Evolutionary conservation across 257 asterid species (phyloP).

Genomic region (Plantago ovata): DNA sequence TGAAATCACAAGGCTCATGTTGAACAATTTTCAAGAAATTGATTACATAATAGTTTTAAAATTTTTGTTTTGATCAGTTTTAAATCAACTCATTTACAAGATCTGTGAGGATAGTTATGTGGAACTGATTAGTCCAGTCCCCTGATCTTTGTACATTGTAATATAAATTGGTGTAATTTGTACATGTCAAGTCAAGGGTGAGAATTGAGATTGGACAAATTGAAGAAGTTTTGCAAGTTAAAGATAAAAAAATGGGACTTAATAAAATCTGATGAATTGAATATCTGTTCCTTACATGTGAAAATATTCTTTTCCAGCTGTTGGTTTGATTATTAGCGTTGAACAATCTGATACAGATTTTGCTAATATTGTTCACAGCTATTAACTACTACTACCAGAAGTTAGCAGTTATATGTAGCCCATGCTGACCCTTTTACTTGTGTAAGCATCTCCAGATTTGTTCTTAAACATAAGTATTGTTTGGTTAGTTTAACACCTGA

Average conservation of each 20-base stretch:
- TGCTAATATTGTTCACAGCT: not conserved
- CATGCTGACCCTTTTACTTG: too few relatives aligned
- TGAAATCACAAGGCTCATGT: conserved; percentile 29
- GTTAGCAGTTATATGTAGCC: too few relatives aligned
- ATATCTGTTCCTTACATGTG: conserved; percentile 41
- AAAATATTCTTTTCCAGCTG: conserved; percentile 45
- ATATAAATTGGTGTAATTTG: conserved; percentile 36
- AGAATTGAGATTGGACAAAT: not conserved
- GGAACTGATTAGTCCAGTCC: conserved; percentile 28
- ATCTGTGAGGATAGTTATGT: conserved; percentile 35
- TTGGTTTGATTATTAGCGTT: conserved; percentile 31
- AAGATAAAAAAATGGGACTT: not conserved
- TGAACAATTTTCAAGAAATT: not conserved
- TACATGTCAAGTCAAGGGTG: conserved; percentile 35
- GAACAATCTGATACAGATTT: conserved; percentile 47
- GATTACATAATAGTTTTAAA: conserved; percentile 21
- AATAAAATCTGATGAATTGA: not conserved
- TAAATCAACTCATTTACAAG: conserved; percentile 26
- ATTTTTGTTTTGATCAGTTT: conserved; percentile 24
- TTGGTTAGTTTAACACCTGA: too few relatives aligned
- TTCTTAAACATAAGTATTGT: too few relatives aligned
- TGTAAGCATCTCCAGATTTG: too few relatives aligned
- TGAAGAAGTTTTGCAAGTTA: conserved; percentile 2
- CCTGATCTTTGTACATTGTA: conserved; percentile 45
- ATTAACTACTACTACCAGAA: too few relatives aligned